phyloP scores from a whole-genome alignment of 345 rosid genomes.

The Salix dunnii region DNA sequence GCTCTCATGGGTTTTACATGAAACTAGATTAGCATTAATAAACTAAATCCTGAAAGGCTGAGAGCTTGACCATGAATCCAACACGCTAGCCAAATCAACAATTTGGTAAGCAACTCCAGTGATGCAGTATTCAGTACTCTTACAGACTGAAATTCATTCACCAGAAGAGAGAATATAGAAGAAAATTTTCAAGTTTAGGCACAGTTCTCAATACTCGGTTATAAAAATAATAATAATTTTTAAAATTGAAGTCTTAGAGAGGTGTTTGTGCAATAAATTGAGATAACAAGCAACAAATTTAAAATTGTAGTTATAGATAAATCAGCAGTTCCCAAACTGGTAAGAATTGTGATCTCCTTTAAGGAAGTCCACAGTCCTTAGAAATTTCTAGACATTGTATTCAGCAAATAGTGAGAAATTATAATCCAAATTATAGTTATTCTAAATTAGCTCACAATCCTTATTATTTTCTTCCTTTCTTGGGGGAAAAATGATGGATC shows the following conservation, averaged over 20 bases:
- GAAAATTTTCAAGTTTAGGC: background rate
- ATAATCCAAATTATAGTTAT: background rate
- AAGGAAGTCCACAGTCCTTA: background rate
- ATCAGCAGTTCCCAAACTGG: background rate
- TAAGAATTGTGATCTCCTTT: background rate
- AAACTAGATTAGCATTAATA: background rate
- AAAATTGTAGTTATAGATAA: background rate
- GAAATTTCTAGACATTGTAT: background rate
- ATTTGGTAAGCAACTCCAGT: background rate
- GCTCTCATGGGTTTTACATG: background rate
- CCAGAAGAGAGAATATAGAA: background rate
- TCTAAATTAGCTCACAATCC: background rate
- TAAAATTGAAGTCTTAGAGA: background rate
- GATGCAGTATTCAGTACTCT: background rate
- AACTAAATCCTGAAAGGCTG: background rate
- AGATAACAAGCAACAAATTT: background rate
- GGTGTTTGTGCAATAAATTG: background rate
- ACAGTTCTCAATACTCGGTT: background rate
- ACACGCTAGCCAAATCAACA: background rate
- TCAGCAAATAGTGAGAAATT: background rate
- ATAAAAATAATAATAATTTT: background rate
- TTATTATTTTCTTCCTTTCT: background rate
- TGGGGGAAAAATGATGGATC: background rate
- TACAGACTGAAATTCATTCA: background rate
- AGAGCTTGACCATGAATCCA: background rate